Conservation (phyloP, 2,329 filamentous ascomycete genomes). For the Ophiostoma perfectum region DNA sequence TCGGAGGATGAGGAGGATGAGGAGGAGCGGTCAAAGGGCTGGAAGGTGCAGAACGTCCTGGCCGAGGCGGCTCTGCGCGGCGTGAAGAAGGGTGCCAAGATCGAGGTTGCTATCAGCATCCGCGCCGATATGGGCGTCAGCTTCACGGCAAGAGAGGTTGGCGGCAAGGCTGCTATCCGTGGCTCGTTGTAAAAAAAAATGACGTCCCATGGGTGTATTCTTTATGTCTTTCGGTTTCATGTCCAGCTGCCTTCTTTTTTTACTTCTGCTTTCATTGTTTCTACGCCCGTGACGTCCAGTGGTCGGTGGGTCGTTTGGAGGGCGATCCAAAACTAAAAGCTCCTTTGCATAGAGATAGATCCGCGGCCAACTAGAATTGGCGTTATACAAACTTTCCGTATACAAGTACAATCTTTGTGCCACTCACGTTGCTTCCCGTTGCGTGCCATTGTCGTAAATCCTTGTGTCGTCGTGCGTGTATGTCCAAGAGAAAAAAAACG, state of each 20-base stretch:
- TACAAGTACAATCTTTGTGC: no score
- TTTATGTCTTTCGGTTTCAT: not conserved
- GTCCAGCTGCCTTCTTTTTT: not conserved
- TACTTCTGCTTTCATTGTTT: not conserved
- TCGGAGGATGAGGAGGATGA: conserved; percentile 68
- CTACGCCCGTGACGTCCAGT: conserved; percentile 6
- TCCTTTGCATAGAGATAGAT: conserved; percentile 13
- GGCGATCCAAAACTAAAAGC: conserved; percentile 11
- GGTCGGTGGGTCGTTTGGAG: not conserved
- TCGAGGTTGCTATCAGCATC: conserved; percentile 91
- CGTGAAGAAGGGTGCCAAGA: conserved; percentile 81
- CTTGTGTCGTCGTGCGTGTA: not conserved
- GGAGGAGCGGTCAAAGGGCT: conserved; percentile 82
- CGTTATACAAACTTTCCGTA: not conserved
- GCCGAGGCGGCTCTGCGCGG: conserved; percentile 80
- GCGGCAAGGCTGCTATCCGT: conserved; percentile 77
- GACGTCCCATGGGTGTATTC: not conserved
- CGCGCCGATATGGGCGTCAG: conserved; percentile 72
- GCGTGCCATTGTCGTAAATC: not conserved
- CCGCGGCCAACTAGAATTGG: not conserved
- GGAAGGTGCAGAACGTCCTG: conserved; percentile 77
- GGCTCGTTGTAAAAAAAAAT: conserved; percentile 38
- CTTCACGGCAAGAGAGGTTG: conserved; percentile 77
- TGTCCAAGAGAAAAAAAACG: not conserved
- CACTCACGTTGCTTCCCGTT: not conserved